Percentiles rank a stretch among this genome's conserved stretches.
These are phyloP conservation scores for Nicotiana benthamiana DNA, from an alignment of 257 asterid species.

Conservation along the genomic window DNA sequence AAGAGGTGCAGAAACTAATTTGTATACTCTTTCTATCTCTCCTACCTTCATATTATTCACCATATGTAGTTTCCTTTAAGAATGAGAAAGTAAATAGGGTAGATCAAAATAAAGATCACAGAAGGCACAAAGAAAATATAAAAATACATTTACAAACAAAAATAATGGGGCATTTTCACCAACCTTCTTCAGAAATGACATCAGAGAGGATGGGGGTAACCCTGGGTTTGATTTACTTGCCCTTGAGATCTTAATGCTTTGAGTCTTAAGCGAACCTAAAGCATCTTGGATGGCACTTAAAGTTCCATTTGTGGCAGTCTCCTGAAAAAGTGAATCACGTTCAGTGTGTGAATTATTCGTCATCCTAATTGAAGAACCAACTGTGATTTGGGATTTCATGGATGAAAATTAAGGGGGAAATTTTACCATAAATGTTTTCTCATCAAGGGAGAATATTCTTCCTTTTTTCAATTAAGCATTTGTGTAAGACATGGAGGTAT, in stretches of 20 bases:
- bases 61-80: background rate
- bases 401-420: background rate
- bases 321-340: slow-evolving; percentile 5
- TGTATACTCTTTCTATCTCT: background rate
- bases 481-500: background rate
- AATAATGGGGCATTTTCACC: slow-evolving; percentile 6
- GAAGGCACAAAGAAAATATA: background rate
- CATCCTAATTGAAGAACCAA: background rate
- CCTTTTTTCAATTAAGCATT: background rate
- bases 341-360: background rate
- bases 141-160: background rate
- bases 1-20: background rate
- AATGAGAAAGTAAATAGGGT: background rate
- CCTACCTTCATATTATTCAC: background rate
- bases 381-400: background rate
- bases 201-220: slow-evolving; percentile 88
- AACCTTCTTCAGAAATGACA: slow-evolving; percentile 85
- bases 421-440: background rate
- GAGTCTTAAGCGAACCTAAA: slow-evolving; percentile 48
- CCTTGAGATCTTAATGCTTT: slow-evolving; percentile 39
- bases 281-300: slow-evolving; percentile 60
- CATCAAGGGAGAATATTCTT: background rate
- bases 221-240: slow-evolving; percentile 89
- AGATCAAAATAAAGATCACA: slow-evolving; percentile 10
- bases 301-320: slow-evolving; percentile 36